These are phyloP conservation scores for Aspergillus novoparasiticus DNA, from an alignment of 2,329 filamentous ascomycete genomes.

Conservation along the genomic window DNA sequence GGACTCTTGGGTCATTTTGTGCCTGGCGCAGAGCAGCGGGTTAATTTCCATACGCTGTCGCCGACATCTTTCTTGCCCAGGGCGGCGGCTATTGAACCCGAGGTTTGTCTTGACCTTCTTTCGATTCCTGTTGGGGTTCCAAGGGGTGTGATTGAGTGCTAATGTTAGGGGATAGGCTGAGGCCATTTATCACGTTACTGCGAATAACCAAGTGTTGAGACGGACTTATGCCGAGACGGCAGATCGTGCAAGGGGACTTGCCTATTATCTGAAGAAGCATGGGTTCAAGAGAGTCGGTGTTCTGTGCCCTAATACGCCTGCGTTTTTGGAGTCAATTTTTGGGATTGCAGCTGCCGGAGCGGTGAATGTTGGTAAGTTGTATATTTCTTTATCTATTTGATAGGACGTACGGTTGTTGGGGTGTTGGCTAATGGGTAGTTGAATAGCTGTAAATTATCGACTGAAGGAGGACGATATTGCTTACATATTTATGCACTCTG, in stretches of 20 bases:
- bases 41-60: slow-evolving; percentile 64
- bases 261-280: slow-evolving; percentile 80
- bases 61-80: slow-evolving; percentile 86
- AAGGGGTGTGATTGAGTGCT: not conserved
- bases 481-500: slow-evolving; percentile 87
- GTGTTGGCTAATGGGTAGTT: not conserved
- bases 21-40: slow-evolving; percentile 33
- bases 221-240: slow-evolving; percentile 80
- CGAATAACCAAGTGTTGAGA: slow-evolving; percentile 72
- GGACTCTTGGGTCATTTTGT: slow-evolving; percentile 34
- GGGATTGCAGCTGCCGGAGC: slow-evolving; percentile 81
- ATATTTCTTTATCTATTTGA: not conserved
- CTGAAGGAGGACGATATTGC: slow-evolving; percentile 82
- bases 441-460: slow-evolving; percentile 65
- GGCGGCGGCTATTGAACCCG: slow-evolving; percentile 83
- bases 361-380: slow-evolving; percentile 65
- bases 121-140: not conserved
- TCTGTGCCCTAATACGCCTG: slow-evolving; percentile 88
- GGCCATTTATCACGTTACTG: slow-evolving; percentile 83
- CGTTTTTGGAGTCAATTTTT: slow-evolving; percentile 88
- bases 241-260: slow-evolving; percentile 82
- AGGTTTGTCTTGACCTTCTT: slow-evolving; percentile 49
- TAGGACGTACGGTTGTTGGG: not conserved
- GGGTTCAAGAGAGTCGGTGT: slow-evolving; percentile 78
- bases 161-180: slow-evolving; percentile 54